Conservation (phyloP, 805 yeast genomes). For the Candida gorgasii region DNA sequence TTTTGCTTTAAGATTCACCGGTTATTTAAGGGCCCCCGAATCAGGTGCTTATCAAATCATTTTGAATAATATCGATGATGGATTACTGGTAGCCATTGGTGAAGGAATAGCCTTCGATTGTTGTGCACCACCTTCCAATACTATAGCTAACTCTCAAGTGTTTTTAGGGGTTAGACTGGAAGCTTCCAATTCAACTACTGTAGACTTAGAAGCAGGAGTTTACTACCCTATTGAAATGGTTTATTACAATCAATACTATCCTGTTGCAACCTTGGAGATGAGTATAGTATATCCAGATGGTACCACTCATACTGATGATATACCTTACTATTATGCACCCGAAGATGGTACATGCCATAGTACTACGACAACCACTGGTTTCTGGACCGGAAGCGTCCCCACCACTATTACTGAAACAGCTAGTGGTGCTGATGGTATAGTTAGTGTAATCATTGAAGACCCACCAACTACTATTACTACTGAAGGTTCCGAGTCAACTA, state of each 20-base stretch:
- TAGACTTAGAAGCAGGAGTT: background rate
- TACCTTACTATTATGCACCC: background rate
- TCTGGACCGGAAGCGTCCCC: background rate
- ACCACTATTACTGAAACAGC: background rate
- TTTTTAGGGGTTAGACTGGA: background rate
- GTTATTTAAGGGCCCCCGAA: slow-evolving; percentile 3
- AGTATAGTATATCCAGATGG: slow-evolving; percentile 3
- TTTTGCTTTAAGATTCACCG: slow-evolving; percentile 6
- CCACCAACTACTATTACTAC: slow-evolving; percentile 1
- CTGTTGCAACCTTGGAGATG: background rate
- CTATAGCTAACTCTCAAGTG: background rate
- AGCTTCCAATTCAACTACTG: background rate
- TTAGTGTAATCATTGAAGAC: background rate
- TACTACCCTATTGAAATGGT: background rate
- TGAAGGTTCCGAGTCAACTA: background rate
- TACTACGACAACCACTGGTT: slow-evolving; percentile 1
- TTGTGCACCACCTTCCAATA: background rate
- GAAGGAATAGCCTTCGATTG: slow-evolving; percentile 1
- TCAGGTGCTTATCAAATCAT: slow-evolving; percentile 6
- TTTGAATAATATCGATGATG: background rate
- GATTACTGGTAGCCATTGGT: background rate
- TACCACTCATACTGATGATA: background rate
- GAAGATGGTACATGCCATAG: background rate
- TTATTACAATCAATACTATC: background rate
- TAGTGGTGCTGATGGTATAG: background rate